These are phyloP conservation scores for Leccinum pellstonianum DNA, from an alignment of 768 basidiomycete species.

Conservation along the genomic window DNA sequence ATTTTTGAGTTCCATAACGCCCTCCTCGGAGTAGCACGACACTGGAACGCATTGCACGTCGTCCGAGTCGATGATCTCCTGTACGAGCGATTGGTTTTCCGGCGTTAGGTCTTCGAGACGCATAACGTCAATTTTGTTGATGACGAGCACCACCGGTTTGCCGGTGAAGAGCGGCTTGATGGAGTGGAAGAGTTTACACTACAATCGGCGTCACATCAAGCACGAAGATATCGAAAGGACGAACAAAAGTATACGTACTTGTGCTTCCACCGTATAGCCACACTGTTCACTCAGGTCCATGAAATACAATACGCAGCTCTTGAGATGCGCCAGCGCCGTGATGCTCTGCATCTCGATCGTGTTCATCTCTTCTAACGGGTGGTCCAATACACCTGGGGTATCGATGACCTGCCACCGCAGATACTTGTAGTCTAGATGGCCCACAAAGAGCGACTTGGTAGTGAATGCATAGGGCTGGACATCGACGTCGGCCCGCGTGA, in stretches of 20 bases:
- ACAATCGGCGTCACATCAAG: constrained; percentile 1
- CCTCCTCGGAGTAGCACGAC: constrained; percentile 95
- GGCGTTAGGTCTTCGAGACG: constrained; percentile 81
- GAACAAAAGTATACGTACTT: constrained; percentile 49
- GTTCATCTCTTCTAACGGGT: constrained; percentile 99
- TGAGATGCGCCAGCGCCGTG: constrained; percentile 94
- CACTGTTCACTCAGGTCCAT: constrained; percentile 99
- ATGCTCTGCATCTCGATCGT: constrained; percentile 99
- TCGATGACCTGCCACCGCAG: constrained; percentile 99
- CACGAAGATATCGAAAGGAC: background rate
- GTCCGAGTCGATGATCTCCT: constrained; percentile 79
- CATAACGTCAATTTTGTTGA: constrained; percentile 97
- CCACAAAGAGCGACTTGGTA: constrained; percentile 97
- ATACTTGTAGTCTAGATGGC: constrained; percentile 98
- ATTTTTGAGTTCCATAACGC: constrained; percentile 96
- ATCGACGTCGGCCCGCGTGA: constrained; percentile 98
- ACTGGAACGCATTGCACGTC: constrained; percentile 77
- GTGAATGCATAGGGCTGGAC: constrained; percentile 99
- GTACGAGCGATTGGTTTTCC: constrained; percentile 75
- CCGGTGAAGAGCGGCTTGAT: constrained; percentile 96
- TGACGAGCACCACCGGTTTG: constrained; percentile 91
- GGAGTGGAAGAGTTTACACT: constrained; percentile 99
- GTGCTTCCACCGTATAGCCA: constrained; percentile 95
- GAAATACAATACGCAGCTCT: constrained; percentile 93
- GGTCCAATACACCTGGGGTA: constrained; percentile 97